Base-by-base conservation (phyloP, 495 filamentous ascomycete species). In the Coniosporium apollinis region DNA sequence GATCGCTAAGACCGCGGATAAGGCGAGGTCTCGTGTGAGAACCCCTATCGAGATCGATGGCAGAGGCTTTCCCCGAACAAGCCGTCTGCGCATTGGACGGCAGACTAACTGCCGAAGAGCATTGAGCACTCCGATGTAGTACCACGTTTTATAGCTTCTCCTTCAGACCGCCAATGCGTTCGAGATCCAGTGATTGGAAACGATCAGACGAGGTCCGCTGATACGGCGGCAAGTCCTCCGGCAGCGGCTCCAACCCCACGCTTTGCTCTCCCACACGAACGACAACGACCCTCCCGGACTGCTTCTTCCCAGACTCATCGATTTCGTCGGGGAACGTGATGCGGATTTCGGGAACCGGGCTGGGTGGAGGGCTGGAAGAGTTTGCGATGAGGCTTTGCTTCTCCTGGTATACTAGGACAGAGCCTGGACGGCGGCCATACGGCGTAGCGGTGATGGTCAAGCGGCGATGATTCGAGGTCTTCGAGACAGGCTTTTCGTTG, bases 251-350 rank as follows among this genome's bases (percentile, higher is more conserved):
- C 39, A 97, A 64, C 22, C 86, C 91, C 34, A 94, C 71, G 31
- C 82, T 71, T 19, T 68, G 76, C 30, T 96, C 91, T 39, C 85
- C 86, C 42, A 97, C 84, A 29, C 79, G 67, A 18, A 97, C 87
- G 8, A 96, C 70, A n/a, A 97, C 79, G 18, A 94, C 79, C 7
- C 83, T 70, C 19, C 85, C 86, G 32, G 78, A 85, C 61, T 78
- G 81, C 40, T 70, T 69, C 54, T 79, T 79, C 37, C 91, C 91
- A 24, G 60, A 51, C 29, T 75, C 72, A 45, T 94, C 87, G 34
- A 79, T 71, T 66, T 96, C 87, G 45, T 97, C 89, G 10, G 89
- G 89, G 62, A 97, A 94, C 0, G 89, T 97, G 51, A 97, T 93
- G 55, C 86, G 82, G 50, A 97, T 97, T 58, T 94, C 83, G 8